A percentile compares a stretch with the other conserved stretches of the same genome.
Evolutionary conservation across 495 filamentous ascomycete species (phyloP).

Genomic region (Penicillium samsonianum): DNA sequence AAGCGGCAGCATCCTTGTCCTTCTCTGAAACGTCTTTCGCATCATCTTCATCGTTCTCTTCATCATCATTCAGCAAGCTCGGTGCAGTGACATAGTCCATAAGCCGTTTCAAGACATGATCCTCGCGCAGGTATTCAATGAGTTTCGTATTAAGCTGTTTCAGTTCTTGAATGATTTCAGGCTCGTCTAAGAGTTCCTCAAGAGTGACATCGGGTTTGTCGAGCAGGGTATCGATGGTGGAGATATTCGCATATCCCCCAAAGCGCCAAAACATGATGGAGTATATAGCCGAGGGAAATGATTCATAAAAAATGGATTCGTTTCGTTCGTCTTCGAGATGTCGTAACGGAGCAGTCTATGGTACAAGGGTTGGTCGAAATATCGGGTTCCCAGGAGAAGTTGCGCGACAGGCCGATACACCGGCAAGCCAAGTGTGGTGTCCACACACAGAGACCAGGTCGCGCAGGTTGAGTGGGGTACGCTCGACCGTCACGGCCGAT

Average conservation of each 20-base stretch:
- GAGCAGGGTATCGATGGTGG: constrained; percentile 91
- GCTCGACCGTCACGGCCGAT: constrained; percentile 6
- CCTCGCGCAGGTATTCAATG: constrained; percentile 90
- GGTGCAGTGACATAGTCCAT: constrained; percentile 90
- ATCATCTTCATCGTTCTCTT: constrained; percentile 59
- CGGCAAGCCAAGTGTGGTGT: constrained; percentile 18
- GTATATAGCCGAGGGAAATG: constrained; percentile 42
- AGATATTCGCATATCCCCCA: constrained; percentile 96
- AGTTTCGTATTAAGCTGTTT: constrained; percentile 98
- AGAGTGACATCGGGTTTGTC: constrained; percentile 92
- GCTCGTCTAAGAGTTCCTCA: constrained; percentile 94
- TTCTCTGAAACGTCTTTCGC: constrained; percentile 44
- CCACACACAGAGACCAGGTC: constrained; percentile 24
- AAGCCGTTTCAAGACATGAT: constrained; percentile 80
- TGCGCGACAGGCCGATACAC: constrained; percentile 24
- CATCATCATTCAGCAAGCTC: constrained; percentile 62
- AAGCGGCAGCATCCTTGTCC: constrained; percentile 35
- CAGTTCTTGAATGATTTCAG: constrained; percentile 93
- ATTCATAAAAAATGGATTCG: constrained; percentile 43
- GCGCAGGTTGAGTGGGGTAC: constrained; percentile 14
- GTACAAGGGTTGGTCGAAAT: constrained; percentile 27
- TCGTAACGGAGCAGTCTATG: constrained; percentile 36
- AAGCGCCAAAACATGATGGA: constrained; percentile 97
- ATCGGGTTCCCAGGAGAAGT: constrained; percentile 12
- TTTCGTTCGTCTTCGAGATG: constrained; percentile 29